Evolutionary conservation across 2,329 filamentous ascomycete species (phyloP).

Genomic region (Alternaria dauci): DNA sequence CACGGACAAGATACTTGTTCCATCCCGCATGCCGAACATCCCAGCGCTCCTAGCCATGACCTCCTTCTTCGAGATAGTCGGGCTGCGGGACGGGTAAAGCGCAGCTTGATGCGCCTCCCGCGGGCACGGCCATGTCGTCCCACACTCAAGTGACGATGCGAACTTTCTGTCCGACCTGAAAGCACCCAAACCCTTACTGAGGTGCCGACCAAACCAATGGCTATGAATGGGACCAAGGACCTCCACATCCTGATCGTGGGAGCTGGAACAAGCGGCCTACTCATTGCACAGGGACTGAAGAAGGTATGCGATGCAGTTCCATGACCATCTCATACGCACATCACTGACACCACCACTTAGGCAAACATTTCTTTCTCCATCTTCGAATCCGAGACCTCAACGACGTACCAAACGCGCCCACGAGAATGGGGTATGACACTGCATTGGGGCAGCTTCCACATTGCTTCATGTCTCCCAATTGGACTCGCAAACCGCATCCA

Average conservation of each 20-base stretch:
- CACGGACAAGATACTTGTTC: neutral
- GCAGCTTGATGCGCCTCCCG: neutral
- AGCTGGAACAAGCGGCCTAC: neutral
- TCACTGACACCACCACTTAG: neutral
- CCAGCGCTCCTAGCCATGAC: neutral
- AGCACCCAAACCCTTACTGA: neutral
- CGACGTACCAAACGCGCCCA: conserved; percentile 29
- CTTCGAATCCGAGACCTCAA: conserved; percentile 23
- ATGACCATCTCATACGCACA: accelerated
- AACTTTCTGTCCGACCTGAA: neutral
- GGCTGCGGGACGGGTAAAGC: neutral
- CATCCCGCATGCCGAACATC: neutral
- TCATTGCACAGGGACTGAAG: neutral
- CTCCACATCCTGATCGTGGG: neutral
- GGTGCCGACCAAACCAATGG: neutral
- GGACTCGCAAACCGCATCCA: conserved; percentile 27
- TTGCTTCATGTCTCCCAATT: conserved; percentile 28
- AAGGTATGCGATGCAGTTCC: neutral
- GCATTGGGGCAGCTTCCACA: conserved; percentile 32
- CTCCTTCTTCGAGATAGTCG: neutral
- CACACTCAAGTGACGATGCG: neutral
- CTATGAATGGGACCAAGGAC: neutral
- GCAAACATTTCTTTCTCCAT: conserved; percentile 12
- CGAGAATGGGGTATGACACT: conserved; percentile 42
- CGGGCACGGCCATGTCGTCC: neutral